These are phyloP conservation scores for Pseudophaeomoniella oleicola DNA, from an alignment of 2,329 filamentous ascomycete genomes.

Conservation along the genomic window DNA sequence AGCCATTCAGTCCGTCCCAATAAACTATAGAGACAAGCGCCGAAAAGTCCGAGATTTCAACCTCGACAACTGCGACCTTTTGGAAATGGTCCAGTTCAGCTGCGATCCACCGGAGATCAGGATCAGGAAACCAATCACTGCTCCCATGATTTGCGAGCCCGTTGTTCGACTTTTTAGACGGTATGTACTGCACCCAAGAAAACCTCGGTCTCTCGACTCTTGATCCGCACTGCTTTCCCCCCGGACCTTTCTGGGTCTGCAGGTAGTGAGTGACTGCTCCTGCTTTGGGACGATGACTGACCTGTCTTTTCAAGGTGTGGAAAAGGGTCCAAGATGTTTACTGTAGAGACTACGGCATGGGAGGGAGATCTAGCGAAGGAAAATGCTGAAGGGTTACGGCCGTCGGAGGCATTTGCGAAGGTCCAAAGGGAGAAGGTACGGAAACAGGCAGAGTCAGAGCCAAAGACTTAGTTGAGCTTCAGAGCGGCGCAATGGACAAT, in stretches of 20 bases:
- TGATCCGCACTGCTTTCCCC: too few species aligned
- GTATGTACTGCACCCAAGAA: too few species aligned
- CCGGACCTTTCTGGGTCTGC: too few species aligned
- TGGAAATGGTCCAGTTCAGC: slow-evolving; percentile 48
- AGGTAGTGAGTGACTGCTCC: too few species aligned
- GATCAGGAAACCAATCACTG: slow-evolving; percentile 24
- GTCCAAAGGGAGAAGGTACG: slow-evolving; percentile 7
- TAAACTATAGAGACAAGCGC: slow-evolving; percentile 32
- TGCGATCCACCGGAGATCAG: slow-evolving; percentile 38
- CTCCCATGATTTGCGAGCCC: slow-evolving; percentile 35
- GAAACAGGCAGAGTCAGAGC: too few species aligned
- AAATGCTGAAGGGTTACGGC: slow-evolving; percentile 4
- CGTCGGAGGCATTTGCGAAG: slow-evolving; percentile 11
- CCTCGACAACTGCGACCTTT: slow-evolving; percentile 38
- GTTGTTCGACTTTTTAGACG: slow-evolving; percentile 43
- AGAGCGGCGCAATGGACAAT: too few species aligned
- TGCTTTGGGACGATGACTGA: too few species aligned
- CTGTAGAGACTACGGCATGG: slow-evolving; percentile 49
- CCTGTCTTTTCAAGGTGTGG: slow-evolving; percentile 7
- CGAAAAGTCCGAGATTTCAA: slow-evolving; percentile 37
- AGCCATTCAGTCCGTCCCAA: slow-evolving; percentile 31
- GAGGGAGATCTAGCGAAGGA: slow-evolving; percentile 29
- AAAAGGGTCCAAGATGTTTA: slow-evolving; percentile 20
- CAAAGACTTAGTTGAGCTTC: too few species aligned
- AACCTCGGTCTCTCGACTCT: too few species aligned